These are phyloP conservation scores for Tylopilus orsonianus DNA, from an alignment of 1,284 basidiomycete genomes.

Conservation along the genomic window DNA sequence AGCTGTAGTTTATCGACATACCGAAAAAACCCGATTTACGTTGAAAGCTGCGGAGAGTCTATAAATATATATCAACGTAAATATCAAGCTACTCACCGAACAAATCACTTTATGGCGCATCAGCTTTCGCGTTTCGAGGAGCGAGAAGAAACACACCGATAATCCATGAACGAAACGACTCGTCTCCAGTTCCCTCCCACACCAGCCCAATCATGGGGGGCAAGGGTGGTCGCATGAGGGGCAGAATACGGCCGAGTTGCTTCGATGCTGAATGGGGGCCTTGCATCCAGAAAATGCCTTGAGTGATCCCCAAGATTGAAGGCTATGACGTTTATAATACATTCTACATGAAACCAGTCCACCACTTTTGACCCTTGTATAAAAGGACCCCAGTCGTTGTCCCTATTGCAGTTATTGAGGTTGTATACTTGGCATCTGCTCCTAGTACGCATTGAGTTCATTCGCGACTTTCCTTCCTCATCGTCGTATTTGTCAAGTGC, in stretches of 20 bases:
- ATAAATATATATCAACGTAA: slow-evolving; percentile 1
- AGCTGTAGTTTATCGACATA: slow-evolving; percentile 6
- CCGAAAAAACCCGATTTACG: slow-evolving; percentile 38
- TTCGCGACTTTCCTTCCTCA: slow-evolving; percentile 27
- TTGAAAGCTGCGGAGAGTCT: slow-evolving; percentile 53
- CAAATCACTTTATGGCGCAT: slow-evolving; percentile 44
- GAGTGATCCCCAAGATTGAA: slow-evolving; percentile 56
- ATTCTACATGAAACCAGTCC: slow-evolving; percentile 63
- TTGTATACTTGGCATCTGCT: slow-evolving; percentile 63
- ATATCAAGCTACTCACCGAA: slow-evolving; percentile 42
- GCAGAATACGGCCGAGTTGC: slow-evolving; percentile 53
- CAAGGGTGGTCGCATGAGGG: slow-evolving; percentile 36
- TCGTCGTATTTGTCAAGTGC: slow-evolving; percentile 35
- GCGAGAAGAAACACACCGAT: slow-evolving; percentile 46
- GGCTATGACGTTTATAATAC: slow-evolving; percentile 56
- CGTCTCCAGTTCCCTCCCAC: slow-evolving; percentile 68
- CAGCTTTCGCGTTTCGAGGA: not conserved
- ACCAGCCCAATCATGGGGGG: slow-evolving; percentile 62
- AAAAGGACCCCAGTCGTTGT: slow-evolving; percentile 60
- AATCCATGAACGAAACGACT: slow-evolving; percentile 74
- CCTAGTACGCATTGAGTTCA: slow-evolving; percentile 40
- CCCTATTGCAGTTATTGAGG: slow-evolving; percentile 52
- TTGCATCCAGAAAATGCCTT: slow-evolving; percentile 35
- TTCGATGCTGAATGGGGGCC: slow-evolving; percentile 51
- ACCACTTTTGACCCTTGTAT: slow-evolving; percentile 36